Percentiles rank a stretch among this genome's conserved stretches.
Conservation (phyloP, 2,329 filamentous ascomycete species). For the Penicillium sp. region DNA sequence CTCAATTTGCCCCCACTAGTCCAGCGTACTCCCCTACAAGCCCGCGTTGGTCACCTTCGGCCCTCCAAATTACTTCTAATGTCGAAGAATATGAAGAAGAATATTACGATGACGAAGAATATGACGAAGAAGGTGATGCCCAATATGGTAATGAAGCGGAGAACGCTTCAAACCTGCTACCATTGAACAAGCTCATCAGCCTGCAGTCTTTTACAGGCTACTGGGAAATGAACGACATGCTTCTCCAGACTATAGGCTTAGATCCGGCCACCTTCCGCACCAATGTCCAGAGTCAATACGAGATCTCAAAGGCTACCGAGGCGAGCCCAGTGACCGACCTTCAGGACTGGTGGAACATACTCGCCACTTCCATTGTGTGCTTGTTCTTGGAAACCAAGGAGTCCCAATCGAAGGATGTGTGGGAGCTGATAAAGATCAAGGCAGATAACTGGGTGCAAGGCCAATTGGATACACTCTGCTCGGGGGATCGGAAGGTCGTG, state of each 20-base stretch:
- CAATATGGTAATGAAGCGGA: not conserved
- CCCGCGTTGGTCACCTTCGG: not conserved
- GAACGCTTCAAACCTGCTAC: not conserved
- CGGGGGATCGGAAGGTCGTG: not conserved
- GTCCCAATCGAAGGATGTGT: not conserved
- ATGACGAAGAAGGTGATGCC: not conserved
- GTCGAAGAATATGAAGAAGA: not conserved
- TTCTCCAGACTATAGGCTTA: not conserved
- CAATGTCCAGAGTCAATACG: not conserved
- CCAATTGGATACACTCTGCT: not conserved
- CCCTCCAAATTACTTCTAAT: not conserved
- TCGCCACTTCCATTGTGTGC: conserved; percentile 2
- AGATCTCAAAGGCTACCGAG: not conserved
- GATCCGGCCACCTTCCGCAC: not conserved
- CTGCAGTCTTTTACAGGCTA: conserved; percentile 2
- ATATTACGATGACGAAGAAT: not conserved
- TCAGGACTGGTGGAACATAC: not conserved
- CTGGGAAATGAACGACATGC: not conserved
- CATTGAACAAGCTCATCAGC: not conserved
- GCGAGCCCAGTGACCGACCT: not conserved
- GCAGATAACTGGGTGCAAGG: not conserved
- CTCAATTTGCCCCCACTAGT: not conserved
- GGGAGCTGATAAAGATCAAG: conserved; percentile 3
- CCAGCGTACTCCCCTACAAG: not conserved
- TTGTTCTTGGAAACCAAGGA: not conserved